Base-by-base conservation (phyloP, 2,329 filamentous ascomycete genomes). In the Aspergillus terreus region DNA sequence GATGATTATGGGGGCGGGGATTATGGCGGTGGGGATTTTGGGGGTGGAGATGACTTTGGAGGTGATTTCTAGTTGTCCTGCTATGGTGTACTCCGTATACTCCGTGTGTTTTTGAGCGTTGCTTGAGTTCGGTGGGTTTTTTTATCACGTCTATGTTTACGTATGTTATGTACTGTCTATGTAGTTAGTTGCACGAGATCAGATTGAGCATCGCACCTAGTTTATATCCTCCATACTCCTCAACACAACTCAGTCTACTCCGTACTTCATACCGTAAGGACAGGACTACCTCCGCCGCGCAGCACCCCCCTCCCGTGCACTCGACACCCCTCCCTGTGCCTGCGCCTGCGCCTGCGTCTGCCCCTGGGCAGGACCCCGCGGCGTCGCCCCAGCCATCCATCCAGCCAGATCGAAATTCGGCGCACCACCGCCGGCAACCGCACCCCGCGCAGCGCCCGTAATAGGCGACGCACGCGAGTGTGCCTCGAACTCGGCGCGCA, bases 401-500 rank as follows among this genome's bases (percentile, higher is more conserved):
- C 82, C 79, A 3, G 85, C 85, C 47, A 87, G 76, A 69, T 88
- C 84, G 58, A 88, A 87, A 49, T 82, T 84, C 59, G 84, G 65
- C 44, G 76, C 71, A 38, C 73, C 71, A 35, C 74, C 75, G 33
- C 72, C 69, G 4, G 83, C 84, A 3, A 83, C 78, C 57, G 83
- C 87, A 6, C 78, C 76, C 41, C 74, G 69, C 50, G 83, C 76
- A 61, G 83, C 62, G 66, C 82, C 78, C 55, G 78, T 80, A 59
- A 92, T 77, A 1, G 87, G 83, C 59, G 83, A 85, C 57, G 83
- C 82, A 74, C 91, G 90, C 71, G 94, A 90, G 65, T 90, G 86
- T 64, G 90, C 88, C 70, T 96, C 91, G 68, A 94, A 96, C 69
- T 97, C 94, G 63, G 89, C 90, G 63, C 86, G 86, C 75, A 90